Conservation (phyloP, 2,329 filamentous ascomycete species). For the Fusarium buharicum region DNA sequence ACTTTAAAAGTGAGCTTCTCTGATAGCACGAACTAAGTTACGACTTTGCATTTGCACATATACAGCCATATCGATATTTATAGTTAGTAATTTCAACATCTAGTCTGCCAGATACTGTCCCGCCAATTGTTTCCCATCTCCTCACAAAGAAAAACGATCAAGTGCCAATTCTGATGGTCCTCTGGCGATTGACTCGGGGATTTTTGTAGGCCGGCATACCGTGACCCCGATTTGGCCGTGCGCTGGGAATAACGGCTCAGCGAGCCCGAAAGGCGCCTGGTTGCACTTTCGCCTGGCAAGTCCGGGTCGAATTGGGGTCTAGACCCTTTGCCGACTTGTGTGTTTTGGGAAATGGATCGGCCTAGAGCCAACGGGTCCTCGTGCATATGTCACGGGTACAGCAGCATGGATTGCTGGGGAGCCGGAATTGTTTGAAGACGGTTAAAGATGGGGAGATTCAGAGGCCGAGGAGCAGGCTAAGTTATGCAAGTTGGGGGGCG, state of each 20-base stretch:
- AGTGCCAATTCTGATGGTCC: not conserved
- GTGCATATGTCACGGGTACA: slow-evolving; percentile 23
- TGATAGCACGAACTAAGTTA: too few species aligned
- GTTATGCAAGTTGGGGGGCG: not conserved
- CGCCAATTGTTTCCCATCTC: not conserved
- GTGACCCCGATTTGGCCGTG: slow-evolving; percentile 21
- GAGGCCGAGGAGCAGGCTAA: not conserved
- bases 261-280: not conserved
- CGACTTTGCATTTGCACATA: too few species aligned
- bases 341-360: slow-evolving; percentile 32
- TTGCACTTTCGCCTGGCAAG: slow-evolving; percentile 5
- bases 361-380: slow-evolving; percentile 19
- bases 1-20: too few species aligned
- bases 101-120: not conserved
- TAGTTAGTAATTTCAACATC: too few species aligned
- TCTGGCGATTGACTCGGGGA: slow-evolving; percentile 9
- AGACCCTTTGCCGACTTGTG: slow-evolving; percentile 23
- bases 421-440: slow-evolving; percentile 7
- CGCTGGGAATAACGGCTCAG: slow-evolving; percentile 32
- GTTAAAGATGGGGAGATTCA: slow-evolving; percentile 2
- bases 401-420: slow-evolving; percentile 1
- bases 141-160: not conserved
- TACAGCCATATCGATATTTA: too few species aligned
- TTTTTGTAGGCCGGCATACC: slow-evolving; percentile 19
- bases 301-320: slow-evolving; percentile 32